Evolutionary conservation across 305 asterid species (phyloP), one percentile per base, ranked within the genome.

Genomic region (Fraxinus greggii): DNA sequence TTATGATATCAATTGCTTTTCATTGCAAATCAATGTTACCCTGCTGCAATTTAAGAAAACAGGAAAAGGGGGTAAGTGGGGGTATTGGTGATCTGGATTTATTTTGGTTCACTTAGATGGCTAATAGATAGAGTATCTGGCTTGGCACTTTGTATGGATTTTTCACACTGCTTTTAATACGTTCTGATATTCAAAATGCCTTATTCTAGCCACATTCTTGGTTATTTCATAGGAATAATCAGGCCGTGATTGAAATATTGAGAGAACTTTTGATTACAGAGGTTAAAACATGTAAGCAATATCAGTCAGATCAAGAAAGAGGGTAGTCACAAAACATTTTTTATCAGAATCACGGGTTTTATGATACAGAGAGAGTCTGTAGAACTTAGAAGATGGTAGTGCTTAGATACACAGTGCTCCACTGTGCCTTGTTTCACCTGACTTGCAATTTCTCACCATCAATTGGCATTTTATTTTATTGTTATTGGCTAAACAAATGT

Each of bases 1-100:
- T 83, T 79, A 23, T 83, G 77, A 81, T 78, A 29, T 61, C 85
- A 75, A 63, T 59, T 85, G 73, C 76, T 82, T 85, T 72, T 77
- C 26, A 31, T 48, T 83, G 82, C 84, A 69, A 31, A 81, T 80
- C 73, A 67, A 81, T 75, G 38, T 35, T 72, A 72, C 77, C 75
- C 69, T 72, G 75, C 75, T 76, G 75, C 75, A 69, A 24, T 65
- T 32, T 12, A 65, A 65, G 73, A 10, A 65, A 3, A 65, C 35
- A 65, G 33, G n/a, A 28, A 26, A 65, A 65, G 3, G 73, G 35
- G 33, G 17, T 63, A 5, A 15, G 31, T 63, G 72, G 33, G 69
- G 33, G 32, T 26, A 63, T 81, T 74, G 33, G 80, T 59, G 73
- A 42, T 78, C 61, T 78, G 28, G 78, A 54, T 73, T 83, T 84